These are phyloP conservation scores for Kodamaea suecica DNA, from an alignment of 1,139 yeast species.

Conservation along the genomic window DNA sequence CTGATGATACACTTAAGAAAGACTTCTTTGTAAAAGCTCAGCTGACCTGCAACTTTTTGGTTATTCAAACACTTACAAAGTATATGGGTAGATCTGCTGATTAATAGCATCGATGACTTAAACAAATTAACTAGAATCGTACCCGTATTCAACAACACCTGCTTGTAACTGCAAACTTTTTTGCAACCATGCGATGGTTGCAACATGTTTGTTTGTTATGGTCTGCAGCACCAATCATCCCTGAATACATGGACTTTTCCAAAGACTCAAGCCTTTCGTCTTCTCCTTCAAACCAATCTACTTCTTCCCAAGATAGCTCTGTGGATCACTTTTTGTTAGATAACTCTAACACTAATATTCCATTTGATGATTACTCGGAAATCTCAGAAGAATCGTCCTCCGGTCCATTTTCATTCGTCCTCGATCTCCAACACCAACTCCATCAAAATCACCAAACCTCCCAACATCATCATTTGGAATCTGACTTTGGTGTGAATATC, in stretches of 20 bases:
- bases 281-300: constrained; percentile 6
- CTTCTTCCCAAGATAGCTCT: constrained; percentile 7
- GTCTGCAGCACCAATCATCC: constrained; percentile 46
- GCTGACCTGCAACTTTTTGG: constrained; percentile 2
- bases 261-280: constrained; percentile 6
- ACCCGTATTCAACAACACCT: constrained; percentile 8
- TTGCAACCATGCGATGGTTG: too few species aligned
- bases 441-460: constrained; percentile 4
- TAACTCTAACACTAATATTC: constrained; percentile 10
- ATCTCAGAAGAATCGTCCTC: constrained; percentile 7
- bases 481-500: constrained; percentile 20
- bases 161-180: neutral
- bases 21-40: constrained; percentile 1
- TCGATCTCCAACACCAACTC: constrained; percentile 9
- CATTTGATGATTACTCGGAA: constrained; percentile 13
- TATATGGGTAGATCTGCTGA: constrained; percentile 11
- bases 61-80: too few species aligned
- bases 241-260: constrained; percentile 23
- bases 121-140: constrained; percentile 7
- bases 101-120: constrained; percentile 38
- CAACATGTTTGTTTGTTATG: too few species aligned
- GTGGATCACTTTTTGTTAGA: constrained; percentile 19
- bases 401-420: constrained; percentile 9
- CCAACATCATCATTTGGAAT: constrained; percentile 12
- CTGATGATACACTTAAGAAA: constrained; percentile 1